phyloP scores from a whole-genome alignment of 345 rosid species.

The Brassica carinata region DNA sequence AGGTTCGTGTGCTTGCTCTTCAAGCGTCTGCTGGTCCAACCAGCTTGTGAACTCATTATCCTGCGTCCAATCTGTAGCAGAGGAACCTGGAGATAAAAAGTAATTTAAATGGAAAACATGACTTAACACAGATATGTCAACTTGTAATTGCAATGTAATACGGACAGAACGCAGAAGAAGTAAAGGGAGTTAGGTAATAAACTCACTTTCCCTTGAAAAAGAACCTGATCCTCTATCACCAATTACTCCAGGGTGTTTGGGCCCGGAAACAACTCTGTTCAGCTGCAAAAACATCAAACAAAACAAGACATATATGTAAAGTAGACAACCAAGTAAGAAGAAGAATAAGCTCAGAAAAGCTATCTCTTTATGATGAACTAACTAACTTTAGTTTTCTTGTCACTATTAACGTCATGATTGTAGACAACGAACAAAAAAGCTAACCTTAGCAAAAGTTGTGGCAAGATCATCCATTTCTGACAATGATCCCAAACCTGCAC shows the following conservation, averaged over 20 bases:
- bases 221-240: slow-evolving; percentile 96
- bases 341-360: neutral
- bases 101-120: no score
- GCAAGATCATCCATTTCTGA: slow-evolving; percentile 95
- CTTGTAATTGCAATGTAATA: no score
- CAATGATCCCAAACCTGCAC: slow-evolving; percentile 62
- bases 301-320: neutral
- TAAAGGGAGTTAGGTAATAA: neutral
- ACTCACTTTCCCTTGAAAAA: slow-evolving; percentile 98
- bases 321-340: neutral
- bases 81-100: slow-evolving; percentile 64
- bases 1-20: slow-evolving; percentile 64
- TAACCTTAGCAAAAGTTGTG: slow-evolving; percentile 91
- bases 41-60: slow-evolving; percentile 73
- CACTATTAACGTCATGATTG: neutral
- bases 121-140: no score
- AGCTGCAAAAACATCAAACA: slow-evolving; percentile 51
- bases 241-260: slow-evolving; percentile 88
- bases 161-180: neutral
- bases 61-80: slow-evolving; percentile 87
- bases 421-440: neutral
- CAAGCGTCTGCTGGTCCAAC: slow-evolving; percentile 69
- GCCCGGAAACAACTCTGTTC: slow-evolving; percentile 92
- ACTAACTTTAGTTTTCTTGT: neutral
- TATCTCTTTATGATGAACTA: neutral